phyloP scores from a whole-genome alignment of 306 rosid species.

The Casuarina cunninghamiana region DNA sequence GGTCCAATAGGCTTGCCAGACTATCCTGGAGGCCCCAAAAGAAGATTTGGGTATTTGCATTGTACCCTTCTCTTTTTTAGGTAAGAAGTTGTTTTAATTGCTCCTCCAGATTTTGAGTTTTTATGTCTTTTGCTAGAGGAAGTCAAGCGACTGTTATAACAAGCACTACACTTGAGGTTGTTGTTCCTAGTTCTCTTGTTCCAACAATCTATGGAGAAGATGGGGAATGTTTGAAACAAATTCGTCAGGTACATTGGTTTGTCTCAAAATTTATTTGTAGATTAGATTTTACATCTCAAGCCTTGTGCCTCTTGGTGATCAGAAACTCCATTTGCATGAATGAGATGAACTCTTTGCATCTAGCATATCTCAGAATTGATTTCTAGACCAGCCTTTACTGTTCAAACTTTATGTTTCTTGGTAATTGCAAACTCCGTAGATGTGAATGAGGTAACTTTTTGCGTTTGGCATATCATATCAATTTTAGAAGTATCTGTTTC shows the following conservation, averaged over 20 bases:
- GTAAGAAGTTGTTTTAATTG: neutral
- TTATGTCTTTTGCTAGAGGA: slow-evolving; percentile 45
- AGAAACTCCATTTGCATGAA: neutral
- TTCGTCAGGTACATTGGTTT: slow-evolving; percentile 67
- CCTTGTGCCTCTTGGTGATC: neutral
- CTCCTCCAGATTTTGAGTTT: slow-evolving; percentile 3
- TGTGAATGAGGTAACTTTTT: neutral
- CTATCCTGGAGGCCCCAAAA: slow-evolving; percentile 62
- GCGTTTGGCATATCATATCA: neutral
- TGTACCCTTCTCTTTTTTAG: slow-evolving; percentile 16
- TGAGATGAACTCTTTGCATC: neutral
- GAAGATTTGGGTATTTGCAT: slow-evolving; percentile 64
- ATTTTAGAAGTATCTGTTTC: neutral
- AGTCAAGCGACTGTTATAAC: slow-evolving; percentile 72
- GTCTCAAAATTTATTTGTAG: neutral
- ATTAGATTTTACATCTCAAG: neutral
- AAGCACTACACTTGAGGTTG: slow-evolving; percentile 87
- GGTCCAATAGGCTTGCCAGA: slow-evolving; percentile 73
- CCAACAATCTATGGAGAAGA: slow-evolving; percentile 84
- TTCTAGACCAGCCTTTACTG: neutral
- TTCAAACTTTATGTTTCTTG: too few species aligned
- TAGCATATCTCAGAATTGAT: neutral
- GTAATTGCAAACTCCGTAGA: neutral
- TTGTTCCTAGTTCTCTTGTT: slow-evolving; percentile 78
- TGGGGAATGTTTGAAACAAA: slow-evolving; percentile 96